Evolutionary conservation across 2,329 filamentous ascomycete genomes (phyloP).

Genomic region (Penicillium brevicompactum): DNA sequence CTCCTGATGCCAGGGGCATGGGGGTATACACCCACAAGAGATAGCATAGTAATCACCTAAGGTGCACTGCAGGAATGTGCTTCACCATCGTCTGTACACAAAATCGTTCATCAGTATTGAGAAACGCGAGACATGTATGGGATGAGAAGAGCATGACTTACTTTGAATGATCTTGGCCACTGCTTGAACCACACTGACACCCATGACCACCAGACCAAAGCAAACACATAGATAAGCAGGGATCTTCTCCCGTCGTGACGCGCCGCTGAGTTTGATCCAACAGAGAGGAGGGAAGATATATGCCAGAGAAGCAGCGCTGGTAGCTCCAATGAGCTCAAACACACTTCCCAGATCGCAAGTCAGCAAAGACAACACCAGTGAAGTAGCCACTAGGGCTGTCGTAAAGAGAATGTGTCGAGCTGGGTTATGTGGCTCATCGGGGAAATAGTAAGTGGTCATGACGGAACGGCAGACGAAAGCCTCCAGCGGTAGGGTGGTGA

Average conservation of each 20-base stretch:
- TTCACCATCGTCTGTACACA: conserved; percentile 1
- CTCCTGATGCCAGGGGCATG: too few species aligned
- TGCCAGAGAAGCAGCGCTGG: conserved; percentile 87
- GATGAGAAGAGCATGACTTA: conserved; percentile 24
- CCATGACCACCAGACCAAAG: conserved; percentile 81
- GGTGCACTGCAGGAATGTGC: conserved; percentile 9
- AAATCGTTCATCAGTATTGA: conserved; percentile 33
- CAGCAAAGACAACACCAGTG: conserved; percentile 75
- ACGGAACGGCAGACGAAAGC: conserved; percentile 97
- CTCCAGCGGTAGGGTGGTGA: conserved; percentile 93
- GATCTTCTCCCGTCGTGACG: conserved; percentile 72
- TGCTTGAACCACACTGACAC: conserved; percentile 74
- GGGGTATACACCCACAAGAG: background rate
- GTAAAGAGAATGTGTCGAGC: conserved; percentile 85
- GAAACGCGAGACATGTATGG: conserved; percentile 13
- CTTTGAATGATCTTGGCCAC: conserved; percentile 64
- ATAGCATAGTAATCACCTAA: background rate
- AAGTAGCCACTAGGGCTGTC: conserved; percentile 75
- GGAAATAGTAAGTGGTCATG: conserved; percentile 83
- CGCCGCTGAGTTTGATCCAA: conserved; percentile 86
- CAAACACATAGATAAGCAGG: conserved; percentile 70
- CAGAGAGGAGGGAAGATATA: conserved; percentile 95
- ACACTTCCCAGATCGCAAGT: conserved; percentile 94
- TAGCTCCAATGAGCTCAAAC: conserved; percentile 94
- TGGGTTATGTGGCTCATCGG: conserved; percentile 74